phyloP scores from a whole-genome alignment of 2,329 filamentous ascomycete genomes.

The Diaporthe vaccinii region DNA sequence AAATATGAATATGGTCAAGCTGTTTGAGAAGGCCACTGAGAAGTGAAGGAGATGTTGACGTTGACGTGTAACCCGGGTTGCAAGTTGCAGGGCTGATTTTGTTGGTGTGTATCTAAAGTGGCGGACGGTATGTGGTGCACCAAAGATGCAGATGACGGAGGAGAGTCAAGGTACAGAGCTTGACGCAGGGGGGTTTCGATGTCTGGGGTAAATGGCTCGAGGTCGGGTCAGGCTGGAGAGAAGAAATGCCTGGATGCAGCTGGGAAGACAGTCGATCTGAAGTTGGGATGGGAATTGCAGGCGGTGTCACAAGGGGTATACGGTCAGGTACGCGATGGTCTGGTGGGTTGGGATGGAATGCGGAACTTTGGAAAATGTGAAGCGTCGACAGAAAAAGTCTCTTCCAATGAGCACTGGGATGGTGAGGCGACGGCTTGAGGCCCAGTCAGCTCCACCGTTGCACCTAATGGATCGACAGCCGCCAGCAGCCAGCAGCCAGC shows the following conservation, averaged over 20 bases:
- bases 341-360: slow-evolving; percentile 34
- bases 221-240: not conserved
- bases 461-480: slow-evolving; percentile 26
- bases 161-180: slow-evolving; percentile 31
- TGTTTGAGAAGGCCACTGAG: not conserved
- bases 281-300: slow-evolving; percentile 20
- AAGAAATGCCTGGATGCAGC: slow-evolving; percentile 14
- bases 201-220: slow-evolving; percentile 9
- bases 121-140: slow-evolving; percentile 9
- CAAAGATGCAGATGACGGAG: slow-evolving; percentile 25
- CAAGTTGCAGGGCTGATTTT: not conserved
- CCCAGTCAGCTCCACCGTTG: slow-evolving; percentile 29
- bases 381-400: slow-evolving; percentile 38
- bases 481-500: slow-evolving; percentile 20
- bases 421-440: slow-evolving; percentile 14
- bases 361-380: slow-evolving; percentile 31
- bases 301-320: slow-evolving; percentile 25
- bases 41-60: not conserved
- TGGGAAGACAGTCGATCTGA: slow-evolving; percentile 20
- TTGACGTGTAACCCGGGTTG: not conserved
- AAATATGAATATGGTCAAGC: not conserved
- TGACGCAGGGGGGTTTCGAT: slow-evolving; percentile 6
- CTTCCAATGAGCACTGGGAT: slow-evolving; percentile 35
- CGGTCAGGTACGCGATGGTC: slow-evolving; percentile 11
- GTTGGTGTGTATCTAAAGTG: slow-evolving; percentile 21